Percentiles rank a stretch among this genome's conserved stretches.
Evolutionary conservation across 164 flowering plant species (phyloP).

Genomic region (Vitis rotundifolia): DNA sequence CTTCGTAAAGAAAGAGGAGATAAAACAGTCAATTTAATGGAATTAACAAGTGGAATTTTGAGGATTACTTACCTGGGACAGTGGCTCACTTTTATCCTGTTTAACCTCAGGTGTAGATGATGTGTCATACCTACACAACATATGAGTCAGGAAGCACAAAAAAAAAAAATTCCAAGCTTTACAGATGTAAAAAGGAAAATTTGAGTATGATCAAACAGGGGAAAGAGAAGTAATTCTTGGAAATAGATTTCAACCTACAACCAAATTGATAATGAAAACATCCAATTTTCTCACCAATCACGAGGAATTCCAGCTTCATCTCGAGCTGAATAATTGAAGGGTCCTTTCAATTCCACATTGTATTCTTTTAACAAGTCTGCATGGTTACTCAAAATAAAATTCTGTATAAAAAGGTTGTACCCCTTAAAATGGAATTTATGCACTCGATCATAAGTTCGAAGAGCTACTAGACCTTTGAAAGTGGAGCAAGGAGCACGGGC

Average conservation of each 20-base stretch:
- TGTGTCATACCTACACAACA: constrained; percentile 62
- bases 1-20: background rate
- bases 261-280: background rate
- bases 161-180: no score
- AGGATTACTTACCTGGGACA: constrained; percentile 54
- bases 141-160: background rate
- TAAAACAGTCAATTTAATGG: background rate
- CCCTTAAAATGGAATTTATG: no score
- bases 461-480: constrained; percentile 58
- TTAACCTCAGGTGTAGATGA: constrained; percentile 32
- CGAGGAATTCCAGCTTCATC: constrained; percentile 95
- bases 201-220: no score
- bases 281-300: constrained; percentile 54
- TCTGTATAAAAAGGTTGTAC: background rate
- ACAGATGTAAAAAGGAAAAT: background rate
- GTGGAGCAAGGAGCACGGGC: constrained; percentile 66
- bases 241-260: background rate
- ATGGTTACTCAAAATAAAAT: constrained; percentile 1
- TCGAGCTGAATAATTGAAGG: constrained; percentile 88
- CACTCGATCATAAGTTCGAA: background rate
- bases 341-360: constrained; percentile 86
- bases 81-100: constrained; percentile 37
- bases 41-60: background rate
- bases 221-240: no score
- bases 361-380: constrained; percentile 76